Conservation (phyloP, 2,329 filamentous ascomycete species). For the Chalaropsis thielavioides region DNA sequence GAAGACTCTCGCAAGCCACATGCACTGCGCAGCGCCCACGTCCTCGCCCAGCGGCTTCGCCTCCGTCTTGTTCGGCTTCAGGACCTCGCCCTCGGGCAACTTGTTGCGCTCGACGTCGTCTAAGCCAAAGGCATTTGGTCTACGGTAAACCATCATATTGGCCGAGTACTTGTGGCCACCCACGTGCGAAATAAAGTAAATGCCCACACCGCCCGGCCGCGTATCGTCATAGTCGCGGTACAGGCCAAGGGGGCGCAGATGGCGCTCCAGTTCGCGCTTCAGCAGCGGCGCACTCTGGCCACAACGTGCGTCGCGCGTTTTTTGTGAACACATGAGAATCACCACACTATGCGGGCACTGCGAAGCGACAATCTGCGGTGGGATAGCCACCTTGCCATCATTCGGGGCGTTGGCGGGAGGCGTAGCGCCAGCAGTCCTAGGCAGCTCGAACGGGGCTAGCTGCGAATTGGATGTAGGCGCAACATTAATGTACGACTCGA, state of each 20-base stretch:
- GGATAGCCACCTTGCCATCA: neutral
- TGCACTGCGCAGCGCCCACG: conserved; percentile 66
- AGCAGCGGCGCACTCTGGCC: conserved; percentile 85
- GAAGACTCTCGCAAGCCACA: conserved; percentile 74
- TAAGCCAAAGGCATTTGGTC: conserved; percentile 41
- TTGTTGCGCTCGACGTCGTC: conserved; percentile 25
- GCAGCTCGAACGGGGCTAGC: conserved; percentile 32
- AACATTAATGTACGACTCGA: conserved; percentile 53
- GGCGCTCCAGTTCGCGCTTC: conserved; percentile 76
- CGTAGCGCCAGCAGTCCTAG: conserved; percentile 24
- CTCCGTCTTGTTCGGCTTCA: conserved; percentile 23
- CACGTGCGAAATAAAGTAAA: conserved; percentile 94
- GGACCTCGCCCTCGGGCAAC: conserved; percentile 22
- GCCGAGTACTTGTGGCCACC: conserved; percentile 94
- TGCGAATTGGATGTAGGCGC: conserved; percentile 61
- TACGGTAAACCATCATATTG: conserved; percentile 83
- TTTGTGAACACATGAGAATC: conserved; percentile 86
- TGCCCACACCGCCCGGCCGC: conserved; percentile 77
- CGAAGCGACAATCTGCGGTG: conserved; percentile 23
- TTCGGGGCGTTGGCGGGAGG: conserved; percentile 23
- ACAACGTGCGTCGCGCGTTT: conserved; percentile 86
- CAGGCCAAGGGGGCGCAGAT: conserved; percentile 69
- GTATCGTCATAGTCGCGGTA: conserved; percentile 80
- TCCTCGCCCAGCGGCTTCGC: conserved; percentile 27
- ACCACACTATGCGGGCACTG: conserved; percentile 71